These are phyloP conservation scores for Canna indica DNA, from an alignment of 176 grass and related monocot species.

Conservation along the genomic window DNA sequence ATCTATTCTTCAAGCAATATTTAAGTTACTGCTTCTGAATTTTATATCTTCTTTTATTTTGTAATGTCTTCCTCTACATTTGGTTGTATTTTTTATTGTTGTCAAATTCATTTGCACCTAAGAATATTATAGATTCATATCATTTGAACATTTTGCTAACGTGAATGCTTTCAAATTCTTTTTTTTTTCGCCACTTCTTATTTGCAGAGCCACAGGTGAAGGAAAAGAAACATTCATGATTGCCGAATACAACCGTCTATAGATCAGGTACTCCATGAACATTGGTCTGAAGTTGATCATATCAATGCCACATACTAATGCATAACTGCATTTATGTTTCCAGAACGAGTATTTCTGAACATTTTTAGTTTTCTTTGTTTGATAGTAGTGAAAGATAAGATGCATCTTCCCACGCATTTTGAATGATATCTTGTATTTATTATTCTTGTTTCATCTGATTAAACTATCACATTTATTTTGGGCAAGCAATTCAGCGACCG, in stretches of 20 bases:
- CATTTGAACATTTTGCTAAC: neutral
- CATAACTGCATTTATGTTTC: too few species aligned
- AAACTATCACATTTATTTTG: too few species aligned
- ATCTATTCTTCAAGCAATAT: neutral
- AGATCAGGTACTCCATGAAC: neutral
- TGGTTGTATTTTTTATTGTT: too few species aligned
- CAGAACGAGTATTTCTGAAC: too few species aligned
- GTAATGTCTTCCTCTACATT: neutral
- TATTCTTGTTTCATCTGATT: too few species aligned
- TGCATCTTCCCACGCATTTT: too few species aligned
- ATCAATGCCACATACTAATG: neutral
- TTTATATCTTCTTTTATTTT: neutral
- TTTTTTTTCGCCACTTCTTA: neutral
- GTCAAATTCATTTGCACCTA: neutral
- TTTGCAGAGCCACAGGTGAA: conserved; percentile 11
- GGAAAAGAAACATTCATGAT: conserved; percentile 22
- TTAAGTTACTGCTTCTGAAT: neutral
- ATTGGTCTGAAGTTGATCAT: neutral
- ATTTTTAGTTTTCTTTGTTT: too few species aligned
- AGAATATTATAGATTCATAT: neutral
- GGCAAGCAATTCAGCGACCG: too few species aligned
- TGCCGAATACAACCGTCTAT: neutral
- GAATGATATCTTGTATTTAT: too few species aligned
- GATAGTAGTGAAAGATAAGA: too few species aligned
- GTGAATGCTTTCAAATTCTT: neutral